Base-by-base conservation (phyloP, 306 rosid genomes). In the Hippophae gyantsensis region DNA sequence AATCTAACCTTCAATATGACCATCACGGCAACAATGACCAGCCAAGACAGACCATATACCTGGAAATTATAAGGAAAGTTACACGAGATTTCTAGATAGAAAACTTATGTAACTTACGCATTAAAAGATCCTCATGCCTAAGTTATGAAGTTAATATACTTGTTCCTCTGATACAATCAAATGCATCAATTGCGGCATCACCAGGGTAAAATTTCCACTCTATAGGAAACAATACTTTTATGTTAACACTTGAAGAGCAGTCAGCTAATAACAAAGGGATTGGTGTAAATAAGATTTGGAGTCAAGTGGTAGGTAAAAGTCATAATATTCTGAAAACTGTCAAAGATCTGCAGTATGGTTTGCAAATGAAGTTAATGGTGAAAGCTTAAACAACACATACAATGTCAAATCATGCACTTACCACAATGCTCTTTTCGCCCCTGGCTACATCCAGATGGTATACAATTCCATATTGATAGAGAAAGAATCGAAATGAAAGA, bases 21-120 rank as follows among this genome's bases (percentile, higher is more conserved):
- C 88, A 92, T 79, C 67, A 73, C 90, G 56, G 86, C 96, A 50
- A 86, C 81, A 65, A 92, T 88, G 73, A 92, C 99, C 51, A 85
- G 72, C 99, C 99, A 92, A 58, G 99, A 92, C 58, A 92, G 78
- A 68, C 78, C 99, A 74, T 88, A 92, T 59, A 88, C 84, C 96
- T 88, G 90, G 44, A 81, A 64, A 53, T 57, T 32, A 32, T 44
- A 23, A n/a, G 40, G 18, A 18, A 18, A 43, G 52, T 48, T 13
- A 43, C 18, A 23, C 10, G 55, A 54, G 56, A 9, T 57, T 70
- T 53, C 13, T 48, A n/a, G 43, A 52, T 13, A 13, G 14, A 13
- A 49, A 12, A 50, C 8, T 6, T 9, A 6, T 57, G 3, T 23
- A 32, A 32, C 38, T 32, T 32, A 32, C 0, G 38, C 38, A 32